phyloP scores from a whole-genome alignment of 2,329 filamentous ascomycete genomes.

The Claviceps capensis region DNA sequence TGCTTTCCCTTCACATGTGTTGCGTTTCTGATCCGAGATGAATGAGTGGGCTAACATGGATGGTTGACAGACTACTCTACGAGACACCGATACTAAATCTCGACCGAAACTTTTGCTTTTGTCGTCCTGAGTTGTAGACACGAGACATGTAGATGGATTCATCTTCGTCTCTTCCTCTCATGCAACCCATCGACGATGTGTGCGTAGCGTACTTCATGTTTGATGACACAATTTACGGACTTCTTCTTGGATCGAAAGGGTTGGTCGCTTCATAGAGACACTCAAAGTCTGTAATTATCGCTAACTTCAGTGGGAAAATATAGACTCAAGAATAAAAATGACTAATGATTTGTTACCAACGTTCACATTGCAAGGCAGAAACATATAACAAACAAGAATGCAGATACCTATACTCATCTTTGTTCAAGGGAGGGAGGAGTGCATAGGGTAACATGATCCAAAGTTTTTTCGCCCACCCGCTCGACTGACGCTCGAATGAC shows the following conservation, averaged over 20 bases:
- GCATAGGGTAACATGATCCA: too few relatives aligned
- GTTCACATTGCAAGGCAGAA: too few relatives aligned
- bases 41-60: background rate
- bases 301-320: conserved; percentile 3
- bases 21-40: background rate
- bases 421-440: too few relatives aligned
- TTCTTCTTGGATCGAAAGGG: conserved; percentile 8
- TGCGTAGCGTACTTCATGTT: background rate
- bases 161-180: too few relatives aligned
- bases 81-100: conserved; percentile 22
- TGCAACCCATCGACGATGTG: background rate
- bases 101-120: background rate
- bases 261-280: conserved; percentile 14
- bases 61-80: conserved; percentile 20
- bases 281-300: background rate
- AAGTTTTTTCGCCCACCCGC: background rate
- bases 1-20: background rate
- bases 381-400: too few relatives aligned
- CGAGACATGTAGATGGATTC: background rate
- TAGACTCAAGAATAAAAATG: background rate
- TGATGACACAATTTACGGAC: background rate
- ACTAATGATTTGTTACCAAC: background rate
- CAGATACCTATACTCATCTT: too few relatives aligned
- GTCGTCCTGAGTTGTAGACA: background rate
- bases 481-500: too few relatives aligned